Evolutionary conservation across 2,329 filamentous ascomycete species (phyloP), one percentile per base, ranked within the genome.

Genomic region (Fusarium stilboides): DNA sequence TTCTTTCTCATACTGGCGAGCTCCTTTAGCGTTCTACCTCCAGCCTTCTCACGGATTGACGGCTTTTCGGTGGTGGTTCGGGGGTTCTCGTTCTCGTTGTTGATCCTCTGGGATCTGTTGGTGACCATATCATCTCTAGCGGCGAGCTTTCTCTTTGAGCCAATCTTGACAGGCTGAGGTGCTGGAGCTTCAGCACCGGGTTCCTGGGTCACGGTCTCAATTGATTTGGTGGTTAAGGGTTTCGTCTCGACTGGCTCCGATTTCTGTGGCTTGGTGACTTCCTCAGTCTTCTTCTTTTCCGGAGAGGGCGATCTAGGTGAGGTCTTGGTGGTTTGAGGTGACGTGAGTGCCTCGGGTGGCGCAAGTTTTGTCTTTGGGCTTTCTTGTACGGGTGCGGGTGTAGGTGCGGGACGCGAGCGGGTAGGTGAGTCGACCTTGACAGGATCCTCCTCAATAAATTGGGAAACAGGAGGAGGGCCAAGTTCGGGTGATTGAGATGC

Each of bases 401-500:
- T 22, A 20, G 65, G 70, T 6, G 57, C 15, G 8, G 57, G 55
- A 20, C 52, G 45, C 31, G 67, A 65, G 40, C 70, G 77, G 40
- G 68, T 77, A 2, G 86, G 84, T 7, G 87, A 83, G 67, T 87
- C 84, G 58, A 85, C 77, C 69, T 88, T 87, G 33, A 86, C 79
- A 1, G 84, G 83, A 50, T 88, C 86, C 53, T 85, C 83, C 36
- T 89, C 84, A n/a, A 89, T 83, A 66, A 86, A 88, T 58, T 85
- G 83, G 10, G 87, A 89, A 44, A 88, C 81, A 2, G 88, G 86
- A 7, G 88, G 88, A 6, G 89, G 86, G 1, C 91, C 91, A 44
- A 94, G 84, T 58, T 93, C 90, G 8, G 91, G 90, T 4, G 91
- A 92, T 40, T 91, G 87, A 44, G 83, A 84, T 34, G 82, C 82